A percentile compares a stretch with the other conserved stretches of the same genome.
phyloP scores from a whole-genome alignment of 805 yeast species.

The Yarrowia alimentaria region DNA sequence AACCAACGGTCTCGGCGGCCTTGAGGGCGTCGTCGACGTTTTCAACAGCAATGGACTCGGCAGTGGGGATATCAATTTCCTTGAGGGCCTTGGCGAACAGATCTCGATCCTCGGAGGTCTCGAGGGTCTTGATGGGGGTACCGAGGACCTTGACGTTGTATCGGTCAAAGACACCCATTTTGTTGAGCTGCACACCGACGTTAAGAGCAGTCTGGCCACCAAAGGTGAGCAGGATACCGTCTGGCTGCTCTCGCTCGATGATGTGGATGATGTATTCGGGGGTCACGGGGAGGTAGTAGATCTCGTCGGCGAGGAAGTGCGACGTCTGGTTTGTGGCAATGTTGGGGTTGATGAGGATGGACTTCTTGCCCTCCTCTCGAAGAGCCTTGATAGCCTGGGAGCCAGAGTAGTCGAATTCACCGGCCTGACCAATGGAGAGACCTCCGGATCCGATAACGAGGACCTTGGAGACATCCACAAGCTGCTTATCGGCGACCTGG shows the following conservation, averaged over 20 bases:
- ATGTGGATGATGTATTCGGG: constrained; percentile 94
- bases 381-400: constrained; percentile 97
- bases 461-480: constrained; percentile 84
- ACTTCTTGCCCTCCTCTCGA: constrained; percentile 80
- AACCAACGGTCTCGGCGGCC: constrained; percentile 88
- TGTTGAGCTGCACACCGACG: constrained; percentile 91
- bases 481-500: constrained; percentile 37
- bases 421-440: constrained; percentile 95
- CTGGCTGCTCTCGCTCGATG: constrained; percentile 94
- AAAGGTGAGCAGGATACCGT: constrained; percentile 90
- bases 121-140: constrained; percentile 93
- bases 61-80: constrained; percentile 93
- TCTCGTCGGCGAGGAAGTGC: constrained; percentile 91
- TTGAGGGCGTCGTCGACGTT: constrained; percentile 86
- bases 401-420: constrained; percentile 96
- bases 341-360: constrained; percentile 90
- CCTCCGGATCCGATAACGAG: constrained; percentile 97
- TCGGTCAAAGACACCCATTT: constrained; percentile 89
- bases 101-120: constrained; percentile 97
- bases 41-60: constrained; percentile 93
- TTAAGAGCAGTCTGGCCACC: constrained; percentile 99
- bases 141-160: constrained; percentile 94
- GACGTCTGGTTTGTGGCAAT: constrained; percentile 97
- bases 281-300: constrained; percentile 93
- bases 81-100: constrained; percentile 91